These are phyloP conservation scores for Saturnispora saitoi DNA, from an alignment of 805 yeast genomes.

Conservation along the genomic window DNA sequence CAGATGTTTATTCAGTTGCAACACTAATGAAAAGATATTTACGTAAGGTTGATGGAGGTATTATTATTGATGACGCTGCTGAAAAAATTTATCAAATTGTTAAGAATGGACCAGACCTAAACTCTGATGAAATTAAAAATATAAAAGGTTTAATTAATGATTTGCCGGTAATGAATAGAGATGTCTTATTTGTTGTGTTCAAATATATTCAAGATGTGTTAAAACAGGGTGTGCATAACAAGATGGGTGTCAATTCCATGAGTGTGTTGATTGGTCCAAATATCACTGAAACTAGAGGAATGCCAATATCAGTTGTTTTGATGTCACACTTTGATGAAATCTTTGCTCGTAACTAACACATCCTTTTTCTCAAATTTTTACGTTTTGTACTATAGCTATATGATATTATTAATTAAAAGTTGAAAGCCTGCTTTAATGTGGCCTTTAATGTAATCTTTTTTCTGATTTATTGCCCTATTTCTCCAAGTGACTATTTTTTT, in stretches of 20 bases:
- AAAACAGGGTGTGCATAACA: slow-evolving; percentile 51
- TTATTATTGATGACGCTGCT: slow-evolving; percentile 44
- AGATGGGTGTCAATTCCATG: slow-evolving; percentile 75
- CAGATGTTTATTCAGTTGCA: slow-evolving; percentile 80
- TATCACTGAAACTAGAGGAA: slow-evolving; percentile 27
- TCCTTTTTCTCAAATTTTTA: no score
- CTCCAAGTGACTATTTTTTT: neutral
- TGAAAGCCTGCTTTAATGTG: no score
- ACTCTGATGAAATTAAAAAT: neutral
- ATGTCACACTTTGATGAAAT: slow-evolving; percentile 23
- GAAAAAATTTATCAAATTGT: slow-evolving; percentile 29
- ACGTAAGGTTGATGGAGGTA: slow-evolving; percentile 66
- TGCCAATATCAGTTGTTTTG: slow-evolving; percentile 25
- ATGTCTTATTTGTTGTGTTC: slow-evolving; percentile 57
- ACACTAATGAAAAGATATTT: slow-evolving; percentile 78
- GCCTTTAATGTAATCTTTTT: no score
- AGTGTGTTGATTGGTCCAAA: slow-evolving; percentile 31
- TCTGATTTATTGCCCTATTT: neutral
- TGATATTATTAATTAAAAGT: no score
- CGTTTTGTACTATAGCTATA: neutral
- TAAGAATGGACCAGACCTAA: slow-evolving; percentile 6
- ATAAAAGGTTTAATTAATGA: slow-evolving; percentile 29
- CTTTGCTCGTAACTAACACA: slow-evolving; percentile 14
- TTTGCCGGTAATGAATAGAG: slow-evolving; percentile 48
- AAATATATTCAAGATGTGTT: slow-evolving; percentile 59